Evolutionary conservation across 2,329 filamentous ascomycete genomes (phyloP).

Genomic region (Arthroderma sp.): DNA sequence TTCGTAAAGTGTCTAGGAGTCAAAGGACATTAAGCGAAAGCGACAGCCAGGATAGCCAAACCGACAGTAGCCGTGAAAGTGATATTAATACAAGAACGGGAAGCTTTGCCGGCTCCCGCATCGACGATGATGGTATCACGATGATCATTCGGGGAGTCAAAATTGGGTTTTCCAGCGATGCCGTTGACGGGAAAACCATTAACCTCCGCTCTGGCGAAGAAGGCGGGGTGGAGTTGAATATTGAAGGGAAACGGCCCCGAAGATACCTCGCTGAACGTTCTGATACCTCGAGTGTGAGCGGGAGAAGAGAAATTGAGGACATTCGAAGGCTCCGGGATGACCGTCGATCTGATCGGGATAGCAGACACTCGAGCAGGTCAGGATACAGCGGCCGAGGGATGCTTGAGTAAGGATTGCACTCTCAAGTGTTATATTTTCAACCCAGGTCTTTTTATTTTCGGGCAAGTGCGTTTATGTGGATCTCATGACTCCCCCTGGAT

Average conservation of each 20-base stretch:
- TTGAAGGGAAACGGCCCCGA: constrained; percentile 23
- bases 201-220: constrained; percentile 26
- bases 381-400: constrained; percentile 21
- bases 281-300: constrained; percentile 21
- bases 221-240: constrained; percentile 26
- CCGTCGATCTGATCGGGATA: constrained; percentile 24
- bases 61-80: constrained; percentile 26
- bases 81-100: constrained; percentile 22
- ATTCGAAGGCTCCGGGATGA: constrained; percentile 22
- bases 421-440: constrained; percentile 1
- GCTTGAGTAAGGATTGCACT: constrained; percentile 7
- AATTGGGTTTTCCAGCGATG: constrained; percentile 25
- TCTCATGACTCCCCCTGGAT: no score
- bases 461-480: no score
- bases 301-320: constrained; percentile 23
- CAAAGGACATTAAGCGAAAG: not conserved
- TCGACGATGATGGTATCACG: constrained; percentile 25
- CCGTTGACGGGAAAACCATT: constrained; percentile 26
- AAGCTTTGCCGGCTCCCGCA: constrained; percentile 21
- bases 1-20: constrained; percentile 5
- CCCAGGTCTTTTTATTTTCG: not conserved
- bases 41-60: not conserved
- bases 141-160: constrained; percentile 29
- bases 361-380: constrained; percentile 26
- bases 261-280: constrained; percentile 25